Evolutionary conservation across 2,329 filamentous ascomycete species (phyloP).

Genomic region (Fusarium sp.): DNA sequence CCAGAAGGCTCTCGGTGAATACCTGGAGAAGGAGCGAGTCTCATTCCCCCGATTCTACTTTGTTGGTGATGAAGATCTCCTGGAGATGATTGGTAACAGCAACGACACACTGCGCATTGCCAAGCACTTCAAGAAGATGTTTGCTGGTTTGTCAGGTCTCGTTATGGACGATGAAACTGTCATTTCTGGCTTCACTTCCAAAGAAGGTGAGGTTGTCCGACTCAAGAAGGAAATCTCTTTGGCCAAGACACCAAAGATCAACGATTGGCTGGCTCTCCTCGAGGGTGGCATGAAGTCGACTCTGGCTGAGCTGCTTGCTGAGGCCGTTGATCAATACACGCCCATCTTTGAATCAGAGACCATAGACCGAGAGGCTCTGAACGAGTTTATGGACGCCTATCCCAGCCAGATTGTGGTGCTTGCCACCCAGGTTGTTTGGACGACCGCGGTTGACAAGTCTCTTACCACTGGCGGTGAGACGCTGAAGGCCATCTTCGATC

Average conservation of each 20-base stretch:
- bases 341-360: conserved; percentile 79
- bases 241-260: conserved; percentile 94
- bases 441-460: conserved; percentile 83
- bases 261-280: conserved; percentile 96
- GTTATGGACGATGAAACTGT: conserved; percentile 90
- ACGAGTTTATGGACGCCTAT: conserved; percentile 83
- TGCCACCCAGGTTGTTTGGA: conserved; percentile 94
- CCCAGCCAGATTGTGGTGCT: conserved; percentile 97
- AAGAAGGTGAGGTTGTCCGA: conserved; percentile 89
- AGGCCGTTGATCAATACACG: conserved; percentile 86
- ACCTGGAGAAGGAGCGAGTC: conserved; percentile 96
- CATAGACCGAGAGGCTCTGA: conserved; percentile 78
- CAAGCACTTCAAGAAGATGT: conserved; percentile 99
- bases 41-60: conserved; percentile 99
- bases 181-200: conserved; percentile 93
- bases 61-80: conserved; percentile 95
- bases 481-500: conserved; percentile 79
- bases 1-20: conserved; percentile 97
- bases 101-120: conserved; percentile 96
- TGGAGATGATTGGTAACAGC: conserved; percentile 99
- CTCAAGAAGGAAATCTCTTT: conserved; percentile 93
- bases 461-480: conserved; percentile 78
- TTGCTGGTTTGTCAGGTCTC: conserved; percentile 92
- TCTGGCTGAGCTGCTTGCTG: conserved; percentile 87
- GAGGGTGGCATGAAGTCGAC: conserved; percentile 95